These are phyloP conservation scores for Extremus antarcticus DNA, from an alignment of 495 filamentous ascomycete species.

Conservation along the genomic window DNA sequence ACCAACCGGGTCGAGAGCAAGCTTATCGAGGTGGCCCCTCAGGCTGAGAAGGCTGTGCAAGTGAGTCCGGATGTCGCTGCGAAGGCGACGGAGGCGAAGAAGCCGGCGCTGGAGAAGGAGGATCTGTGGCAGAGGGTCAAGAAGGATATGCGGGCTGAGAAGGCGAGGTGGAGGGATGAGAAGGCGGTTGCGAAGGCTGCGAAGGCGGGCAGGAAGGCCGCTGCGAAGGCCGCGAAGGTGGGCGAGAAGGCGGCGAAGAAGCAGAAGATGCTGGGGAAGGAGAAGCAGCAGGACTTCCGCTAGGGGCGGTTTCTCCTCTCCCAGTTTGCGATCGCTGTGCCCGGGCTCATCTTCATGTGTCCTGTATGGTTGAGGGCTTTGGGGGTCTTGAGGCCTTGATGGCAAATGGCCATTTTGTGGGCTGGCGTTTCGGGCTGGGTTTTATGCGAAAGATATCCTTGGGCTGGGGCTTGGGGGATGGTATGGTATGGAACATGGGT, in stretches of 20 bases:
- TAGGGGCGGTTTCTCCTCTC: neutral
- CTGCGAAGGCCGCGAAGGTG: neutral
- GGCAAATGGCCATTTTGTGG: neutral
- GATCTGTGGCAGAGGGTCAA: too few species aligned
- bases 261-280: neutral
- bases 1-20: too few species aligned
- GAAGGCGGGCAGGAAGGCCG: neutral
- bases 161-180: neutral
- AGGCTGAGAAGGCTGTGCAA: neutral
- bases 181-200: neutral
- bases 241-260: neutral
- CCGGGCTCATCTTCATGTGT: too few species aligned
- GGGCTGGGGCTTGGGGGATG: neutral
- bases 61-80: neutral
- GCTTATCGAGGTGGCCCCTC: too few species aligned
- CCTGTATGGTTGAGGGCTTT: too few species aligned
- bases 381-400: neutral
- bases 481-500: too few species aligned
- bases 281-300: neutral
- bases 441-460: neutral
- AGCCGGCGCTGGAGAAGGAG: neutral
- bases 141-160: neutral
- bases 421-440: neutral
- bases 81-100: neutral
- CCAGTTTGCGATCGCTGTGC: too few species aligned